Evolutionary conservation across 139 green algal species (phyloP).

Genomic region (Pleodorina starrii): DNA sequence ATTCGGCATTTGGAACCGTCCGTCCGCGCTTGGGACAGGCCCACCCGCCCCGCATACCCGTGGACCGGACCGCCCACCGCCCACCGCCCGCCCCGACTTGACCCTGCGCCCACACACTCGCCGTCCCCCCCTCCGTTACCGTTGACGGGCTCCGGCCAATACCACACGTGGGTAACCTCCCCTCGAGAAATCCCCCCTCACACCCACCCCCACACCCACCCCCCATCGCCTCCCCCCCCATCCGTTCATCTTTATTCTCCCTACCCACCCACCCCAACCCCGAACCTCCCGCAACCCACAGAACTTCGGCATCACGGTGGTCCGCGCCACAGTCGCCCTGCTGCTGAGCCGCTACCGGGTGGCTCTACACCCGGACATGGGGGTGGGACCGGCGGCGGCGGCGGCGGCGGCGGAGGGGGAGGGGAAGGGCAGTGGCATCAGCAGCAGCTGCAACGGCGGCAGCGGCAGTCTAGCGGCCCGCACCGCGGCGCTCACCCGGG

Average conservation of each 20-base stretch:
- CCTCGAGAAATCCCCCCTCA: not conserved
- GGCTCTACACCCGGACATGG: constrained; percentile 27
- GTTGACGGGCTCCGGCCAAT: not conserved
- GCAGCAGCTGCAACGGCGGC: too few species aligned
- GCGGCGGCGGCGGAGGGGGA: not conserved
- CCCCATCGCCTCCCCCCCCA: not conserved
- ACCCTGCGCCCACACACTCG: too few species aligned
- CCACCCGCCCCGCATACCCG: too few species aligned
- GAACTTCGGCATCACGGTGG: constrained; percentile 38
- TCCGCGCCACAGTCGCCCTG: constrained; percentile 2
- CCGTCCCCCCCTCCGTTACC: too few species aligned
- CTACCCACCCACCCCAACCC: not conserved
- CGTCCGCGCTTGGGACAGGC: too few species aligned
- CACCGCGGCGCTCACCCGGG: constrained; percentile 13
- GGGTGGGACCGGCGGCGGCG: too few species aligned
- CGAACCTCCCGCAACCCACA: not conserved
- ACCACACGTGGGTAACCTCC: not conserved
- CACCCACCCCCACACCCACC: not conserved
- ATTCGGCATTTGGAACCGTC: too few species aligned
- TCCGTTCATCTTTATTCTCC: not conserved
- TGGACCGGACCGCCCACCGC: too few species aligned
- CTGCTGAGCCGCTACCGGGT: constrained; percentile 27
- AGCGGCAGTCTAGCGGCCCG: not conserved
- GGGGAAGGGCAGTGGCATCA: too few species aligned
- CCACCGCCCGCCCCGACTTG: too few species aligned